phyloP scores from a whole-genome alignment of 163 green algal genomes.

The Chloroidium sp. region DNA sequence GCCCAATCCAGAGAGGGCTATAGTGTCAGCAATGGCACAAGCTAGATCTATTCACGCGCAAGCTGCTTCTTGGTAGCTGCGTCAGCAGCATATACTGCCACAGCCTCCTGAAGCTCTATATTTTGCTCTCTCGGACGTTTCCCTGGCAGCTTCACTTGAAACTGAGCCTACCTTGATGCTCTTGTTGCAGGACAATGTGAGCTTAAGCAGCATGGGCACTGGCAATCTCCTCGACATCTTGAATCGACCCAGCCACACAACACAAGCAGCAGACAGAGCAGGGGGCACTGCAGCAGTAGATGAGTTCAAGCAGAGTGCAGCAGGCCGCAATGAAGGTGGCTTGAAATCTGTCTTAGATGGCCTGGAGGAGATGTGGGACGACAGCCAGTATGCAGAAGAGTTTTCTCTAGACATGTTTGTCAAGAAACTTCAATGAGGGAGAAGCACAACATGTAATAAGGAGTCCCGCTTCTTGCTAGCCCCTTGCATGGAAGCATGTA shows the following conservation, averaged over 20 bases:
- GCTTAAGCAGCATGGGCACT: constrained; percentile 83
- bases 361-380: constrained; percentile 74
- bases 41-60: too few species aligned
- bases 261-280: not conserved
- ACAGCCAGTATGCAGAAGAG: constrained; percentile 72
- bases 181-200: constrained; percentile 58
- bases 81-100: too few species aligned
- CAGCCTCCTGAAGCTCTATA: too few species aligned
- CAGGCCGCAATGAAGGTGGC: constrained; percentile 9
- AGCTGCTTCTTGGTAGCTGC: too few species aligned
- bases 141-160: too few species aligned
- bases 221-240: constrained; percentile 77
- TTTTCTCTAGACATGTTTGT: constrained; percentile 67
- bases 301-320: not conserved
- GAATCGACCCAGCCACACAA: not conserved
- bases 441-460: too few species aligned
- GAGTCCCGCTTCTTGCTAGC: too few species aligned
- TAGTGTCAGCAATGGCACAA: too few species aligned
- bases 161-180: too few species aligned
- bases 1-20: not conserved
- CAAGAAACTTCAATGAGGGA: constrained; percentile 30
- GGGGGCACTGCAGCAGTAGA: not conserved
- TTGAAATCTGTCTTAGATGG: constrained; percentile 51
- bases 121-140: too few species aligned
- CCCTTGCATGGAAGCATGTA: too few species aligned